Percentiles rank a stretch among this genome's conserved stretches.
These are phyloP conservation scores for Schizophyllum commune DNA, from an alignment of 1,284 basidiomycete genomes.

Conservation along the genomic window DNA sequence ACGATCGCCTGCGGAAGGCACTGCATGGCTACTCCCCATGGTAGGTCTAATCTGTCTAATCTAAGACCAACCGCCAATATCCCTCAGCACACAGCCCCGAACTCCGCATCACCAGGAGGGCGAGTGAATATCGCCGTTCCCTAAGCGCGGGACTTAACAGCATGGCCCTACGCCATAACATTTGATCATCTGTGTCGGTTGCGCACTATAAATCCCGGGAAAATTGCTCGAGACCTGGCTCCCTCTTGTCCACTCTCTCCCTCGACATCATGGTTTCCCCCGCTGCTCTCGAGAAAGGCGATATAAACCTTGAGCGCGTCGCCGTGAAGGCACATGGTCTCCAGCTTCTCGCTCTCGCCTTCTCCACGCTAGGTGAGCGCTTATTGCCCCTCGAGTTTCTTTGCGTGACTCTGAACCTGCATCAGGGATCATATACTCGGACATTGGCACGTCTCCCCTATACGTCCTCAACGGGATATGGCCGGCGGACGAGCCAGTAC, in stretches of 20 bases:
- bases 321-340: neutral
- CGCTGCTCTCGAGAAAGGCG: neutral
- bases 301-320: neutral
- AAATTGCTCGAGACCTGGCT: neutral
- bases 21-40: too few species aligned
- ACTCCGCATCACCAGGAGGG: neutral
- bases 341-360: slow-evolving; percentile 7
- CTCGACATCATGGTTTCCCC: neutral
- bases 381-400: neutral
- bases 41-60: neutral
- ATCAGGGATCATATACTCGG: slow-evolving; percentile 59
- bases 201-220: neutral
- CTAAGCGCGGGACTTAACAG: neutral
- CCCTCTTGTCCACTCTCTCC: too few species aligned
- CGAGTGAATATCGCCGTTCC: neutral
- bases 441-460: slow-evolving; percentile 56
- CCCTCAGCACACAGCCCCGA: neutral
- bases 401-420: neutral
- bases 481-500: slow-evolving; percentile 36
- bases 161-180: neutral
- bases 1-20: too few species aligned
- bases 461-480: slow-evolving; percentile 63
- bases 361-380: slow-evolving; percentile 23
- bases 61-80: neutral
- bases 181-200: neutral